A percentile compares a stretch with the other conserved stretches of the same genome.
Evolutionary conservation across 148 eudicot species (phyloP).

Genomic region (Limonium bicolor): DNA sequence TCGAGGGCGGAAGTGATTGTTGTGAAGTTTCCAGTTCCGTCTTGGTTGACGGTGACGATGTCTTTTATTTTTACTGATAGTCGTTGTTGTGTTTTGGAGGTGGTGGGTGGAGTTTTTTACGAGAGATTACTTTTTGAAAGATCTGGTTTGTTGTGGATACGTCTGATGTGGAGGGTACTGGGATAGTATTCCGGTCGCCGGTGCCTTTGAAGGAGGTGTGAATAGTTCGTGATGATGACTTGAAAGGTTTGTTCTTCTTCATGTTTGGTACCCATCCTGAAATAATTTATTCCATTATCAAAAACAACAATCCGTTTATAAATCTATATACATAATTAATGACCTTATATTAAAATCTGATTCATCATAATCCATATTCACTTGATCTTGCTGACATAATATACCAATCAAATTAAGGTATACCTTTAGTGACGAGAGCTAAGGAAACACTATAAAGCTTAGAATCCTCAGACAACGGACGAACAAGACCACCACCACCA

Average conservation of each 20-base stretch:
- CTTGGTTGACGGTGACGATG: slow-evolving; percentile 39
- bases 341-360: no score
- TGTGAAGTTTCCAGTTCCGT: slow-evolving; percentile 39
- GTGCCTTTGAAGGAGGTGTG: no score
- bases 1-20: slow-evolving; percentile 41
- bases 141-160: slow-evolving; percentile 10
- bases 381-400: no score
- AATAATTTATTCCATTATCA: slow-evolving; percentile 26
- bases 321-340: slow-evolving; percentile 14
- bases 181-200: no score
- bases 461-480: slow-evolving; percentile 36
- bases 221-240: no score
- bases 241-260: slow-evolving; percentile 15
- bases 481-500: slow-evolving; percentile 9
- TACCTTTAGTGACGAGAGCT: slow-evolving; percentile 27
- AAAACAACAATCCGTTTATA: slow-evolving; percentile 15
- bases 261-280: slow-evolving; percentile 44
- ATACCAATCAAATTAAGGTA: no score
- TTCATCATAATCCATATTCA: no score
- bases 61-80: slow-evolving; percentile 21
- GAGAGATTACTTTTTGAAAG: slow-evolving; percentile 13
- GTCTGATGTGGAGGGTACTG: no score
- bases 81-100: not conserved
- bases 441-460: slow-evolving; percentile 44
- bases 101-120: slow-evolving; percentile 3